These are phyloP conservation scores for Arachis hypogaea DNA, from an alignment of 306 rosid species.

Conservation along the genomic window DNA sequence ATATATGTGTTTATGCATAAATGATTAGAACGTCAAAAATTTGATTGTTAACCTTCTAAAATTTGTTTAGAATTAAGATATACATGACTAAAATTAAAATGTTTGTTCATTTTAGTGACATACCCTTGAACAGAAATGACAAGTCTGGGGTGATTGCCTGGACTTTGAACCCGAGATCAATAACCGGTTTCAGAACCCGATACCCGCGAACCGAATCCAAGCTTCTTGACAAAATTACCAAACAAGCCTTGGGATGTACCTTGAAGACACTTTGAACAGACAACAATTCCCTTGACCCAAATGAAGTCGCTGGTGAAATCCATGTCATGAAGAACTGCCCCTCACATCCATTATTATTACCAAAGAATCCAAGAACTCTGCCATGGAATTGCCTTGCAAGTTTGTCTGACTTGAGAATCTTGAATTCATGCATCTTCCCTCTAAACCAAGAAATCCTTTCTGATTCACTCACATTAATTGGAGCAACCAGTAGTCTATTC, in stretches of 20 bases:
- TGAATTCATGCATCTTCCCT: slow-evolving; percentile 45
- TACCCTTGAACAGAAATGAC: slow-evolving; percentile 52
- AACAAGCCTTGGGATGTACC: slow-evolving; percentile 68
- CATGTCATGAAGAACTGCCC: slow-evolving; percentile 71
- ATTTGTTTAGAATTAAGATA: too few species aligned
- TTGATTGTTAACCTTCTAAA: too few species aligned
- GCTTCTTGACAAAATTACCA: slow-evolving; percentile 68
- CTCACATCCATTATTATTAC: slow-evolving; percentile 43
- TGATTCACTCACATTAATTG: slow-evolving; percentile 46
- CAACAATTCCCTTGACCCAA: slow-evolving; percentile 56
- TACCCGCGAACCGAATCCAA: slow-evolving; percentile 58
- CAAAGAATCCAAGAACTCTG: slow-evolving; percentile 48
- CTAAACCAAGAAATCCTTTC: slow-evolving; percentile 66
- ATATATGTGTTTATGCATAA: too few species aligned
- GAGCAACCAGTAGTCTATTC: slow-evolving; percentile 42
- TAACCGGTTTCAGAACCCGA: slow-evolving; percentile 61
- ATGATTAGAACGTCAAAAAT: too few species aligned
- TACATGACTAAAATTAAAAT: too few species aligned
- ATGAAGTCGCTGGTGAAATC: slow-evolving; percentile 56
- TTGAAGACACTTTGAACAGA: slow-evolving; percentile 63
- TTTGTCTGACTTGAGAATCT: slow-evolving; percentile 57
- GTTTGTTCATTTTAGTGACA: too few species aligned
- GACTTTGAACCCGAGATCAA: slow-evolving; percentile 60
- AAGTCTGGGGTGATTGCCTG: slow-evolving; percentile 65
- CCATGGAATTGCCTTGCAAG: slow-evolving; percentile 50